Evolutionary conservation across 169 alveolate genomes (phyloP).

Genomic region (Plasmodium adleri): DNA sequence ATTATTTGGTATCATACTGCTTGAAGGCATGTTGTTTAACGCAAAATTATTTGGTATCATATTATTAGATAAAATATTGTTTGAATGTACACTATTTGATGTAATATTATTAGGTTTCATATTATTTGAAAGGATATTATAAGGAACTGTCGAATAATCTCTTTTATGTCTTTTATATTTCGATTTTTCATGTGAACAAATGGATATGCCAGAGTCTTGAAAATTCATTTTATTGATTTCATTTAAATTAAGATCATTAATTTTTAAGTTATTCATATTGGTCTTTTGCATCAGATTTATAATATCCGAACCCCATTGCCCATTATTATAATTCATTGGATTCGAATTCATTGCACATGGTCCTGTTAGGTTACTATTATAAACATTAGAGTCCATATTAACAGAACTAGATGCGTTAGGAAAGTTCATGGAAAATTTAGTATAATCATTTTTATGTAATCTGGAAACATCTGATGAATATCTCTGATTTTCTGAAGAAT

Average conservation of each 20-base stretch:
- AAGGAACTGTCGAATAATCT: slow-evolving; percentile 20
- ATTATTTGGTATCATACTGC: not conserved
- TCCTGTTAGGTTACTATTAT: slow-evolving; percentile 38
- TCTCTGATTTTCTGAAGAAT: slow-evolving; percentile 39
- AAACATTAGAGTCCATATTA: slow-evolving; percentile 33
- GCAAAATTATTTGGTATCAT: not conserved
- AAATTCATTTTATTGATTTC: slow-evolving; percentile 19
- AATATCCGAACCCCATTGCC: slow-evolving; percentile 26
- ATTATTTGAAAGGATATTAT: slow-evolving; percentile 37
- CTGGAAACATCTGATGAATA: slow-evolving; percentile 42
- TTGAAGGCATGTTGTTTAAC: not conserved
- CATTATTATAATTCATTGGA: slow-evolving; percentile 18
- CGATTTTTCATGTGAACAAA: slow-evolving; percentile 31
- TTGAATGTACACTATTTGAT: not conserved
- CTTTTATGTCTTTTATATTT: slow-evolving; percentile 23
- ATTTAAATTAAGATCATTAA: slow-evolving; percentile 19
- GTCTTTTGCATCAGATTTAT: slow-evolving; percentile 17
- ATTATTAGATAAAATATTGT: not conserved
- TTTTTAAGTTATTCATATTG: slow-evolving; percentile 25
- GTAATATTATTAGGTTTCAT: not conserved
- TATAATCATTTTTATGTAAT: slow-evolving; percentile 54
- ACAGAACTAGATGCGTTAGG: slow-evolving; percentile 45
- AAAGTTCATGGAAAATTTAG: slow-evolving; percentile 29
- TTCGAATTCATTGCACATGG: slow-evolving; percentile 44
- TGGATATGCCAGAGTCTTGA: slow-evolving; percentile 56